phyloP scores from a whole-genome alignment of 169 alveolate genomes.

The Eimeria tenella region DNA sequence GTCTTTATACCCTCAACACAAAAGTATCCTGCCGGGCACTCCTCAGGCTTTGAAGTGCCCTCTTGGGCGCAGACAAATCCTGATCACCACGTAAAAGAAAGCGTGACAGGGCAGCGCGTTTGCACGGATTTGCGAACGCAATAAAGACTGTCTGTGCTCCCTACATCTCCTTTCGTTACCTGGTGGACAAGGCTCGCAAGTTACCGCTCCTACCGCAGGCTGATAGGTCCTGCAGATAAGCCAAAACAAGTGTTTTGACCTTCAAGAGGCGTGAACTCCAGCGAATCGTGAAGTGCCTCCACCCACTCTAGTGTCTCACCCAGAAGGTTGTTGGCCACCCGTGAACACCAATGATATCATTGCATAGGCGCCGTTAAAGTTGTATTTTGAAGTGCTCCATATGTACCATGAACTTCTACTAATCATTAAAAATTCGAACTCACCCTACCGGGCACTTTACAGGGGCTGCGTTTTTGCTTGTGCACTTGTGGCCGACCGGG shows the following conservation, averaged over 20 bases:
- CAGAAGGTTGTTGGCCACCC: too few relatives aligned
- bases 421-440: background rate
- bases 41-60: constrained; percentile 13
- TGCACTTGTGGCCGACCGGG: constrained; percentile 53
- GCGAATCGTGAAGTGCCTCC: too few relatives aligned
- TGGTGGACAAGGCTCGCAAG: constrained; percentile 50
- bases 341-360: too few relatives aligned
- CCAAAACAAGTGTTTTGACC: too few relatives aligned
- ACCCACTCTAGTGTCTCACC: too few relatives aligned
- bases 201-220: constrained; percentile 32
- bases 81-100: background rate
- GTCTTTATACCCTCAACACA: constrained; percentile 7
- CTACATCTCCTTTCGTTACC: background rate
- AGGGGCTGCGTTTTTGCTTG: background rate
- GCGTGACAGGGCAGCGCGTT: background rate
- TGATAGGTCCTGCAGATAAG: constrained; percentile 24
- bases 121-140: background rate
- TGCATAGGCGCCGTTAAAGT: too few relatives aligned
- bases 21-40: constrained; percentile 29
- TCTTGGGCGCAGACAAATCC: constrained; percentile 7
- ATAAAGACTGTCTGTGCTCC: background rate
- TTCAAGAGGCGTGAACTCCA: too few relatives aligned
- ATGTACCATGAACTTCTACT: too few relatives aligned
- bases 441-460: constrained; percentile 55
- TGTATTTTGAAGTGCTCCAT: too few relatives aligned